These are phyloP conservation scores for Aspergillus ochraceus DNA, from an alignment of 2,329 filamentous ascomycete species.

Conservation along the genomic window DNA sequence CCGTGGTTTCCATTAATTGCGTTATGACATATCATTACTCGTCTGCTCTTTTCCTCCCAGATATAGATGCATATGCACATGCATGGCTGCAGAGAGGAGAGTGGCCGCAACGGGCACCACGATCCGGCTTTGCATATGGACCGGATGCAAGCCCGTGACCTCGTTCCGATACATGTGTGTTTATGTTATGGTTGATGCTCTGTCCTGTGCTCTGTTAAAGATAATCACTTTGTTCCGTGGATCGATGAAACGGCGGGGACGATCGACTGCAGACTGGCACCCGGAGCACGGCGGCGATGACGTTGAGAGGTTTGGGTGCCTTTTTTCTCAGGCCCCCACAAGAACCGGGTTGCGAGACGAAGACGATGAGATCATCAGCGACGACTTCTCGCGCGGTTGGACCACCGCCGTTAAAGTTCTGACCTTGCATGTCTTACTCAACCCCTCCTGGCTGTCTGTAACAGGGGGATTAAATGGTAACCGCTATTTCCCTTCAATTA, in stretches of 20 bases:
- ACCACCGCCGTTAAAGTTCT: constrained; percentile 9
- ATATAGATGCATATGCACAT: constrained; percentile 7
- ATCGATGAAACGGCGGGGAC: too few species aligned
- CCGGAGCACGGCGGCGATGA: not conserved
- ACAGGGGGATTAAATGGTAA: not conserved
- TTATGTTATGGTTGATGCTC: too few species aligned
- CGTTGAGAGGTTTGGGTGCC: not conserved
- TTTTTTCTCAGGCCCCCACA: too few species aligned
- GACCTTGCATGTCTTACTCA: constrained; percentile 8
- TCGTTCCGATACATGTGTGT: not conserved
- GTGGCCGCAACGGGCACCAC: not conserved
- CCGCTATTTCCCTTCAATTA: not conserved
- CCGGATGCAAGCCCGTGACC: not conserved
- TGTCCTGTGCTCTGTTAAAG: too few species aligned
- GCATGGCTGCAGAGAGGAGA: not conserved
- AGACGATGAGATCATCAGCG: constrained; percentile 5
- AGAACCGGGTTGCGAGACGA: not conserved
- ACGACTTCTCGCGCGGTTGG: not conserved
- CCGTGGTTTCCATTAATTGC: not conserved
- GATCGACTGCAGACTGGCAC: too few species aligned
- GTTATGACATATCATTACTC: constrained; percentile 1
- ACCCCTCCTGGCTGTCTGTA: not conserved
- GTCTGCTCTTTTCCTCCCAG: not conserved
- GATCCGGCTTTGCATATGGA: not conserved
- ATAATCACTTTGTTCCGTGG: not conserved